Conservation (phyloP, 805 yeast species). For the Suhomyces canberraensis region DNA sequence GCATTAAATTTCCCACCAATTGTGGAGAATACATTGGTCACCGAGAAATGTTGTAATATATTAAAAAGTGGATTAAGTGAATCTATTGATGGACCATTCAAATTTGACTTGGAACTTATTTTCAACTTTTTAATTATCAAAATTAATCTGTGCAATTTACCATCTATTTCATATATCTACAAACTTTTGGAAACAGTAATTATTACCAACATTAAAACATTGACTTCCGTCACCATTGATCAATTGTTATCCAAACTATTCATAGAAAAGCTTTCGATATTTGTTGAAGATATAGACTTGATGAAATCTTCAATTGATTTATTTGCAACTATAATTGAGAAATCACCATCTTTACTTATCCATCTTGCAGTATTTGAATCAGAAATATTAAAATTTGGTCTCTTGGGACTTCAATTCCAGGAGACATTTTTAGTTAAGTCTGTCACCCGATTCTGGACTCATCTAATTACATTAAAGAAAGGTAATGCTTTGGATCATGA, state of each 20-base stretch:
- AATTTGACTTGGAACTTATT: conserved; percentile 36
- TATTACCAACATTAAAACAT: conserved; percentile 28
- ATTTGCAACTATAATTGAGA: conserved; percentile 47
- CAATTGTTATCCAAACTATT: conserved; percentile 39
- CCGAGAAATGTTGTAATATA: conserved; percentile 62
- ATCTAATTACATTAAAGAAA: conserved; percentile 42
- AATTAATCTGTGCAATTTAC: conserved; percentile 22
- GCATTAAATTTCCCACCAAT: conserved; percentile 38
- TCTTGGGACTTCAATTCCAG: conserved; percentile 40
- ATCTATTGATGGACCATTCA: conserved; percentile 62
- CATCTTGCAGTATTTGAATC: conserved; percentile 22
- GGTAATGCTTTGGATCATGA: conserved; percentile 44
- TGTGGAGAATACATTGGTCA: conserved; percentile 44
- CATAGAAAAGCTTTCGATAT: conserved; percentile 26
- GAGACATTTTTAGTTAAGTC: conserved; percentile 58
- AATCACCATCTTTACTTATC: conserved; percentile 48
- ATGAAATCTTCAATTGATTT: conserved; percentile 51
- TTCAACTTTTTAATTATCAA: conserved; percentile 32
- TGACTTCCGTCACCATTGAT: conserved; percentile 31
- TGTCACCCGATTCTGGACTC: conserved; percentile 54
- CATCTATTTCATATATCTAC: conserved; percentile 43
- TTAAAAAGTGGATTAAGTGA: conserved; percentile 66
- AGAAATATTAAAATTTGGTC: conserved; percentile 24
- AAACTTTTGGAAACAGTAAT: conserved; percentile 45
- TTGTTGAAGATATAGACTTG: conserved; percentile 58